These are phyloP conservation scores for Taiwanofungus camphoratus DNA, from an alignment of 1,284 basidiomycete genomes.

Conservation along the genomic window DNA sequence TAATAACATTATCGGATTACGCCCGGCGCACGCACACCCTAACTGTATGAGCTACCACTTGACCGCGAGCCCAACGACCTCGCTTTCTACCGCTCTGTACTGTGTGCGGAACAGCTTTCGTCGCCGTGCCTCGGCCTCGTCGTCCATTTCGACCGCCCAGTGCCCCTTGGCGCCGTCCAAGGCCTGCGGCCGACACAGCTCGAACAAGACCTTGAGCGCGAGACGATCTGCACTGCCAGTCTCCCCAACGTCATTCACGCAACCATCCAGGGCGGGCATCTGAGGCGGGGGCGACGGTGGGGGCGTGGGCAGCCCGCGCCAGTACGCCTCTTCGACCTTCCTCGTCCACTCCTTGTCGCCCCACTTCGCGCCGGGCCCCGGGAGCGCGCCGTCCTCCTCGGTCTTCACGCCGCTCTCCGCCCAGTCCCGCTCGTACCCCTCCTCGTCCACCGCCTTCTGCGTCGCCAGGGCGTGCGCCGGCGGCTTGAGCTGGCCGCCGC, in stretches of 20 bases:
- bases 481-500: slow-evolving; percentile 88
- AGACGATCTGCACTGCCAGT: slow-evolving; percentile 33
- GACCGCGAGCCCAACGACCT: slow-evolving; percentile 47
- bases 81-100: slow-evolving; percentile 85
- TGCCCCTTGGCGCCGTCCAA: not conserved
- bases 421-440: slow-evolving; percentile 57
- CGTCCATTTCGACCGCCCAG: slow-evolving; percentile 36
- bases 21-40: not conserved
- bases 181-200: slow-evolving; percentile 26
- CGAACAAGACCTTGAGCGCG: slow-evolving; percentile 38
- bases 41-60: slow-evolving; percentile 27
- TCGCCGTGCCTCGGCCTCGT: slow-evolving; percentile 34
- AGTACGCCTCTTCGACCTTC: slow-evolving; percentile 75
- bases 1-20: not conserved
- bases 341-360: slow-evolving; percentile 75
- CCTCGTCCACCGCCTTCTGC: slow-evolving; percentile 43
- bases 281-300: slow-evolving; percentile 36
- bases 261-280: slow-evolving; percentile 2
- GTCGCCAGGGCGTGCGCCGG: slow-evolving; percentile 23
- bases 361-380: slow-evolving; percentile 46
- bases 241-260: not conserved
- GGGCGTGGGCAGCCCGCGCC: slow-evolving; percentile 51
- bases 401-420: slow-evolving; percentile 41
- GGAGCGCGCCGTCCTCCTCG: slow-evolving; percentile 30
- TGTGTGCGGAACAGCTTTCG: slow-evolving; percentile 67